Evolutionary conservation across 139 green algal genomes (phyloP), one percentile per base, ranked within the genome.

Genomic region (Pleodorina starrii): DNA sequence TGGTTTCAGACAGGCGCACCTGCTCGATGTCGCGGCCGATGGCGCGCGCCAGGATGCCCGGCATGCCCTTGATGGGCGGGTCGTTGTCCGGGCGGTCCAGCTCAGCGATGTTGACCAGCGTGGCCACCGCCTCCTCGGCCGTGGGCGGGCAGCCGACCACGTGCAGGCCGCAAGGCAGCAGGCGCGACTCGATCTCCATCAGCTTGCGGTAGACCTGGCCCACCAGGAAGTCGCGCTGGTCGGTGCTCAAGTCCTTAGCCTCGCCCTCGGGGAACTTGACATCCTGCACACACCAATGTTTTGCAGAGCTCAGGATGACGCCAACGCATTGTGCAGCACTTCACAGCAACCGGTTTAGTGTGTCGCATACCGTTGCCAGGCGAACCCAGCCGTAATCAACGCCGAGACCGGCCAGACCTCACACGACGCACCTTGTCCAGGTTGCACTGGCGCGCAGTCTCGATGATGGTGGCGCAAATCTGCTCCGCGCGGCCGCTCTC

Each of bases 151-250:
- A 93, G 82, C 98, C 98, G 66, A 99, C 96, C 5, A 99, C 92
- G 92, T 99, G 98, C 92, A 99, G 96, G 48, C 98, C 98, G 91
- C 98, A 99, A 40, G 98, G 98, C 93, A 99, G 96, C 91, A 99
- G 96, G 48, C 98, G 94, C 46, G 94, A 98, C 96, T 99, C 98
- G 81, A 99, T 99, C 95, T 99, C 98, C 98, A 99, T 99, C 63
- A 99, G 95, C 96, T 96, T 96, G 88, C 89, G 86, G 95, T 99
- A 99, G 63, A 98, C 95, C 59, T 98, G 95, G 77, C 97, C 97
- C 11, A 99, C 93, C 25, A 99, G 90, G 38, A 72, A 32, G 93
- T 99, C 97, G 38, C 96, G 94, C 77, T 97, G 92, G 25, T 99
- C 98, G 38, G 96, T 50, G 9, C 72, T 90, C 42, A 99, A 88